Evolutionary conservation across 2,329 filamentous ascomycete species (phyloP).

Genomic region (Monilinia laxa): DNA sequence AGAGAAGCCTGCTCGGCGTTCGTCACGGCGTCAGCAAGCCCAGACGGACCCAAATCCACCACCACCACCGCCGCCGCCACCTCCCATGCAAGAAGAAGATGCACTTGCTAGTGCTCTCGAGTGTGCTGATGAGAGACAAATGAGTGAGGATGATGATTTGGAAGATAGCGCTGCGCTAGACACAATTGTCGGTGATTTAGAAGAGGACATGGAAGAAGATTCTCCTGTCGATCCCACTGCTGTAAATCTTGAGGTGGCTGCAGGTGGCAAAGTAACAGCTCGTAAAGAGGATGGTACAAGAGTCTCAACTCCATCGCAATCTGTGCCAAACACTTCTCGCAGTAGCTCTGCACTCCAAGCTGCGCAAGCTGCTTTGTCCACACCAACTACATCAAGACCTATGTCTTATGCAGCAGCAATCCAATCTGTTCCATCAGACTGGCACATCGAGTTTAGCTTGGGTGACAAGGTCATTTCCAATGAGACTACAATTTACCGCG

Average conservation of each 20-base stretch:
- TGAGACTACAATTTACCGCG: constrained; percentile 94
- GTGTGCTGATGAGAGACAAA: constrained; percentile 86
- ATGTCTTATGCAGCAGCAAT: constrained; percentile 84
- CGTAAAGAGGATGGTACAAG: constrained; percentile 88
- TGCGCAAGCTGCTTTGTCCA: constrained; percentile 41
- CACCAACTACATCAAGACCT: constrained; percentile 56
- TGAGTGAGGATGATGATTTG: constrained; percentile 70
- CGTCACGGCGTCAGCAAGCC: constrained; percentile 58
- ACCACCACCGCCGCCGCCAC: constrained; percentile 50
- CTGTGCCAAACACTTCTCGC: constrained; percentile 48
- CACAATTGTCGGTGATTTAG: constrained; percentile 85
- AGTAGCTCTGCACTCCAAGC: constrained; percentile 44
- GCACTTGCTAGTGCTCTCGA: constrained; percentile 72
- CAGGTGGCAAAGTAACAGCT: constrained; percentile 83
- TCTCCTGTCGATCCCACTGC: constrained; percentile 78
- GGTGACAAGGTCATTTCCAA: constrained; percentile 80
- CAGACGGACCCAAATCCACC: constrained; percentile 53
- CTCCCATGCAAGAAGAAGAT: constrained; percentile 58
- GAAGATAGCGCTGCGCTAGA: constrained; percentile 69
- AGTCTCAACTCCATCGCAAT: constrained; percentile 76
- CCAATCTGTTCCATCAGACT: constrained; percentile 80
- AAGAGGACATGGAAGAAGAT: constrained; percentile 77
- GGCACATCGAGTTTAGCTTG: constrained; percentile 95
- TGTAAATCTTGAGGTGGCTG: constrained; percentile 86
- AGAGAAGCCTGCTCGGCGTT: constrained; percentile 64